Evolutionary conservation across 495 filamentous ascomycete species (phyloP), one percentile per base, ranked within the genome.

Genomic region (Xylaria nigripes): DNA sequence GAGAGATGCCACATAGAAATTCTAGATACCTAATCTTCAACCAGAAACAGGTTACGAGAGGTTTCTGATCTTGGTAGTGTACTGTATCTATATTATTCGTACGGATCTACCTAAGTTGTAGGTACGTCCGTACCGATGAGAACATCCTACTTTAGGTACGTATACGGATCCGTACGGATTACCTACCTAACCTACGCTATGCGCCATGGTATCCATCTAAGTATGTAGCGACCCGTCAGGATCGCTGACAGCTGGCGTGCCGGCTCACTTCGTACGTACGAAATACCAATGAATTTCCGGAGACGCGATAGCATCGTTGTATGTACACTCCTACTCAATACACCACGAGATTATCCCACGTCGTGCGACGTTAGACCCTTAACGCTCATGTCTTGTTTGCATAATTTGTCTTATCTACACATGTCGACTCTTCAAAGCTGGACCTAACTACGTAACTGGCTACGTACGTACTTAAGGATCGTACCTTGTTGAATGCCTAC

Each of bases 331-430:
- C 15, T 24, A 19, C 44, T 34, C n/a, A n/a, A n/a, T 42, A 25
- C 25, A 15, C 44, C 44, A 30, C 44, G 34, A 36, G 51, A 54
- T 54, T 34, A 21, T 48, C 36, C 2, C 36, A 40, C 36, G 36
- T 18, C 36, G n/a, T 40, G 36, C n/a, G 36, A 40, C 36, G 51
- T 19, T 48, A 25, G 30, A 47, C 29, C 34, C 44, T 16, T 42
- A 24, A 47, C 25, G 23, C n/a, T 45, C 38, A 15, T 36, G 13
- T 41, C 50, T 34, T 18, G 19, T 36, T 27, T 40, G 36, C 36
- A 18, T 18, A 40, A 29, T 12, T 15, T 36, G 8, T 36, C 32
- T 36, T 36, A 12, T 36, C 5, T 36, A 30, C 10, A 30, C 27
- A 10, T 30, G 27, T 30, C 27, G 5, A 5, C 10, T 10, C 27